These are phyloP conservation scores for Aulographum hederae DNA, from an alignment of 2,329 filamentous ascomycete species.

Conservation along the genomic window DNA sequence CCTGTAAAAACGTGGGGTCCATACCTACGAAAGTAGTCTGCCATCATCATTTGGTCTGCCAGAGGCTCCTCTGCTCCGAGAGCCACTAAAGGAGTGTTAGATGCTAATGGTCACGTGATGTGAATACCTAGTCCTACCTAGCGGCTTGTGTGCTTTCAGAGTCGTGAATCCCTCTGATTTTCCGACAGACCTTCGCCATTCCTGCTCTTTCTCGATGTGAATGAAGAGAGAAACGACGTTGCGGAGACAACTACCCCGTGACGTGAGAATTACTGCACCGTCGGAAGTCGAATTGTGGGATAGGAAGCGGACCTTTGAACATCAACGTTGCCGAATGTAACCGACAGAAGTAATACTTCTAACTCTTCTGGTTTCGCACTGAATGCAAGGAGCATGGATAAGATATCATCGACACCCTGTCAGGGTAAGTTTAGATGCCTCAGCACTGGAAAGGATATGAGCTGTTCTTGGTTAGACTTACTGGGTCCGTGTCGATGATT, in stretches of 20 bases:
- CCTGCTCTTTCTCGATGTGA: slow-evolving; percentile 72
- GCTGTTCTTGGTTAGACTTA: slow-evolving; percentile 23
- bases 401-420: slow-evolving; percentile 74
- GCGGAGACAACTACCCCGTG: slow-evolving; percentile 47
- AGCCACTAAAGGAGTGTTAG: slow-evolving; percentile 34
- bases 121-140: slow-evolving; percentile 21
- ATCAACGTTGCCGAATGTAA: slow-evolving; percentile 89
- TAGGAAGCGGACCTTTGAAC: slow-evolving; percentile 45
- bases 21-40: slow-evolving; percentile 60
- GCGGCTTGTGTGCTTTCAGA: slow-evolving; percentile 54
- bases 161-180: slow-evolving; percentile 52
- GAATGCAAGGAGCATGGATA: slow-evolving; percentile 75
- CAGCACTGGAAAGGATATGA: slow-evolving; percentile 1
- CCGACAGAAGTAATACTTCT: slow-evolving; percentile 66
- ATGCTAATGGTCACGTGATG: background rate
- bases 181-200: slow-evolving; percentile 59
- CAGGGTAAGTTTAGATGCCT: background rate
- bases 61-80: slow-evolving; percentile 75
- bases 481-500: slow-evolving; percentile 94
- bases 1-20: no score
- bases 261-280: background rate
- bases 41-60: slow-evolving; percentile 56
- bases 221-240: slow-evolving; percentile 87
- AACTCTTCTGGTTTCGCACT: slow-evolving; percentile 68
- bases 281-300: background rate